phyloP scores from a whole-genome alignment of 139 green algal species.

The Closterium sp. region DNA sequence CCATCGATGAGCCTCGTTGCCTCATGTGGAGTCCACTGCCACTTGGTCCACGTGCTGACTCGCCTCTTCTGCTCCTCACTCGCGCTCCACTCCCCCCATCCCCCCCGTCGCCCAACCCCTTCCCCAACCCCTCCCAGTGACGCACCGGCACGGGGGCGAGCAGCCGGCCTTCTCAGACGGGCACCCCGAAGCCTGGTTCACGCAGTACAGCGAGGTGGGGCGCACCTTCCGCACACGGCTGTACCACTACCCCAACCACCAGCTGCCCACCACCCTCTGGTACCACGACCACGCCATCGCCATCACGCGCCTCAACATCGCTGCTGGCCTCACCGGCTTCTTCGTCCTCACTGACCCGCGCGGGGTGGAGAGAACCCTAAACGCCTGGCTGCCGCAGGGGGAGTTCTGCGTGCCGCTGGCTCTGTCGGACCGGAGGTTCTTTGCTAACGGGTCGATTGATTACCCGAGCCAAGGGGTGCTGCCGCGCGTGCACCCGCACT shows the following conservation, averaged over 20 bases:
- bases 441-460: not conserved
- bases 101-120: not conserved
- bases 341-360: not conserved
- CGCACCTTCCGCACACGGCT: not conserved
- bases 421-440: not conserved
- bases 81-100: not conserved
- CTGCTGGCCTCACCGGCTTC: not conserved
- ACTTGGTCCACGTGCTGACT: too few species aligned
- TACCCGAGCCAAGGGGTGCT: not conserved
- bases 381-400: too few species aligned
- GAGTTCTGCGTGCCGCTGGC: not conserved
- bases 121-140: not conserved
- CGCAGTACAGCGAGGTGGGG: constrained; percentile 4
- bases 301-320: constrained; percentile 20
- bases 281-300: constrained; percentile 37
- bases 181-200: constrained; percentile 25
- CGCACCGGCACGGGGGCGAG: constrained; percentile 20
- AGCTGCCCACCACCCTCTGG: constrained; percentile 12
- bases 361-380: not conserved
- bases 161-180: not conserved
- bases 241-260: constrained; percentile 26
- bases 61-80: not conserved
- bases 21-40: too few species aligned
- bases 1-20: too few species aligned
- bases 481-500: constrained; percentile 4